These are phyloP conservation scores for Cercospora nicotianae DNA, from an alignment of 2,329 filamentous ascomycete species.

Conservation along the genomic window DNA sequence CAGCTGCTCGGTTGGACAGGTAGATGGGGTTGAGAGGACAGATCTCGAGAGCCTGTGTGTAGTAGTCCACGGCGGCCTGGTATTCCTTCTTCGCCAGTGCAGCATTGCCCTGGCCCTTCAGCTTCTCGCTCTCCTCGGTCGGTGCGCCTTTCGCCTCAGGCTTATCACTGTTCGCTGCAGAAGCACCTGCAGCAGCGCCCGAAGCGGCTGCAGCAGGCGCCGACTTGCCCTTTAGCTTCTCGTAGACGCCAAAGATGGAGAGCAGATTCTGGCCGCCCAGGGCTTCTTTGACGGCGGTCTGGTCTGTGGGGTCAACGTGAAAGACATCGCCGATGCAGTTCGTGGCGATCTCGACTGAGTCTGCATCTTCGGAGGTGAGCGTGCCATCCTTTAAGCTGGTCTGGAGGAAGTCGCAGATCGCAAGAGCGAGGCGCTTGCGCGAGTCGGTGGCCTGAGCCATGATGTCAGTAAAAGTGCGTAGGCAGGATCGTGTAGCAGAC, in stretches of 20 bases:
- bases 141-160: conserved; percentile 33
- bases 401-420: conserved; percentile 92
- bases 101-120: conserved; percentile 90
- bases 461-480: conserved; percentile 12
- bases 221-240: conserved; percentile 78
- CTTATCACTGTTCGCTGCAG: conserved; percentile 52
- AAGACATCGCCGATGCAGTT: conserved; percentile 95
- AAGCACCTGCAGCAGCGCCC: conserved; percentile 38
- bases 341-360: conserved; percentile 89
- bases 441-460: conserved; percentile 46
- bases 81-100: conserved; percentile 97
- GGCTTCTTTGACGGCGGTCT: conserved; percentile 70
- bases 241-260: conserved; percentile 92
- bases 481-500: background rate
- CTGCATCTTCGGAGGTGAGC: conserved; percentile 80
- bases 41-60: conserved; percentile 81
- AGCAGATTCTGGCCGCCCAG: conserved; percentile 84
- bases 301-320: conserved; percentile 84
- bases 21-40: conserved; percentile 89
- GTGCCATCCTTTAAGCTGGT: conserved; percentile 85
- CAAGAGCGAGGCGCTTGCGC: conserved; percentile 88
- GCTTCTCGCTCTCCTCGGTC: conserved; percentile 78
- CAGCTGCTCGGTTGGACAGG: conserved; percentile 94
- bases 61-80: conserved; percentile 74
- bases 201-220: conserved; percentile 48